Percentiles rank a stretch among this genome's conserved stretches.
Evolutionary conservation across 352 stramenopile species (phyloP).

Genomic region (Chrysophaeum taylorii): DNA sequence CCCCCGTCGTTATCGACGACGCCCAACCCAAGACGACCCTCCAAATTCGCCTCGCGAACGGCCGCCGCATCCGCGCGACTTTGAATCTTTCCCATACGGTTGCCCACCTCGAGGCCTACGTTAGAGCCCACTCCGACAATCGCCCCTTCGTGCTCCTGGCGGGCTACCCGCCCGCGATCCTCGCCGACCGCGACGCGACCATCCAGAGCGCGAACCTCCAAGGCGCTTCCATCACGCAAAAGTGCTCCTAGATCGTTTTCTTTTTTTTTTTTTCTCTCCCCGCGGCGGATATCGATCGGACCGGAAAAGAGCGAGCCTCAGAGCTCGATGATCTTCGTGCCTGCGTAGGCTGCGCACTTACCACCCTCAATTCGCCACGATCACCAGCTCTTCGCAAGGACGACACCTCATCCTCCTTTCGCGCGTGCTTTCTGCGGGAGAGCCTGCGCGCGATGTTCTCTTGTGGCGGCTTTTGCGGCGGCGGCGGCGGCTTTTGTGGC

Average conservation of each 20-base stretch:
- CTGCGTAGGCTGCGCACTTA: too few relatives aligned
- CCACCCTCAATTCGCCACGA: too few relatives aligned
- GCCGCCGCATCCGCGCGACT: slow-evolving; percentile 58
- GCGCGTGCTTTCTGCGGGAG: too few relatives aligned
- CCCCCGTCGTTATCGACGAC: slow-evolving; percentile 66
- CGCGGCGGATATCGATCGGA: too few relatives aligned
- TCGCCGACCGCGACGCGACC: slow-evolving; percentile 60
- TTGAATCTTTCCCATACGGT: slow-evolving; percentile 74
- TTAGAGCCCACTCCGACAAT: slow-evolving; percentile 46
- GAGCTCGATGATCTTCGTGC: too few relatives aligned
- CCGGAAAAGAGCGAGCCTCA: too few relatives aligned
- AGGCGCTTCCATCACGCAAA: slow-evolving; percentile 69
- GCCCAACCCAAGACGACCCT: slow-evolving; percentile 68
- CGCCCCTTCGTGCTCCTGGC: slow-evolving; percentile 66
- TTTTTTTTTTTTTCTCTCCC: too few relatives aligned
- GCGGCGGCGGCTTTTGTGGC: too few relatives aligned
- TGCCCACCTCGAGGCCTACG: slow-evolving; percentile 66
- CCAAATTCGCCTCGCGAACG: slow-evolving; percentile 70
- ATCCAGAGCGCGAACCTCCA: slow-evolving; percentile 71
- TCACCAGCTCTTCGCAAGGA: too few relatives aligned
- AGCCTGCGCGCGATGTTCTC: too few relatives aligned
- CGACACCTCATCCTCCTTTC: too few relatives aligned
- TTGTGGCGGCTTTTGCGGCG: too few relatives aligned
- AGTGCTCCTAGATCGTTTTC: slow-evolving; percentile 67
- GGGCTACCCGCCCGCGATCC: slow-evolving; percentile 60